A percentile compares a stretch with the other conserved stretches of the same genome.
phyloP scores from a whole-genome alignment of 257 asterid species.

The Cynanchum wilfordii region DNA sequence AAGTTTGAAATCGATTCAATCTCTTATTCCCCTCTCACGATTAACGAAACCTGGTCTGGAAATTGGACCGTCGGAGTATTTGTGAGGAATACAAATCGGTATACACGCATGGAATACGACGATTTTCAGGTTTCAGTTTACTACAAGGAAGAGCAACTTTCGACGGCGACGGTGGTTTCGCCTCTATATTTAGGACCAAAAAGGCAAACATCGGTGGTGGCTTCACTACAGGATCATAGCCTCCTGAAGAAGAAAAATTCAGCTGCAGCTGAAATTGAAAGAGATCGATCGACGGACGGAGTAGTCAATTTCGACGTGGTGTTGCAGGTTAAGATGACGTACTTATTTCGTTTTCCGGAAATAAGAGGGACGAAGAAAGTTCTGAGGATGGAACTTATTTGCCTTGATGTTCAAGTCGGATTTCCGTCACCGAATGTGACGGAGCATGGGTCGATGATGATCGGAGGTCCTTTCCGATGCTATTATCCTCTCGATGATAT shows the following conservation, averaged over 20 bases:
- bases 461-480: background rate
- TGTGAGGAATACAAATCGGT: background rate
- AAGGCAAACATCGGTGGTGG: background rate
- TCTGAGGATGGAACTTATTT: background rate
- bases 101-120: background rate
- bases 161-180: background rate
- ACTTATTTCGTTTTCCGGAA: background rate
- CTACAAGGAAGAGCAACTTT: background rate
- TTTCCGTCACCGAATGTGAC: background rate
- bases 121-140: background rate
- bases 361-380: background rate
- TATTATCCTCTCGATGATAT: background rate
- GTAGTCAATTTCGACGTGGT: background rate
- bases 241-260: background rate
- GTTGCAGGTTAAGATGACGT: background rate
- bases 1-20: background rate
- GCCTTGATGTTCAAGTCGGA: background rate
- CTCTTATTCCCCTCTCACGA: background rate
- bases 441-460: background rate
- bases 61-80: background rate
- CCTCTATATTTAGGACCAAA: background rate
- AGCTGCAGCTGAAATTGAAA: background rate
- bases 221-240: background rate
- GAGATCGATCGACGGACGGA: background rate
- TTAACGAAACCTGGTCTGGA: background rate